A percentile compares a stretch with the other conserved stretches of the same genome.
Conservation (phyloP, 805 yeast genomes). For the Pichia californica region DNA sequence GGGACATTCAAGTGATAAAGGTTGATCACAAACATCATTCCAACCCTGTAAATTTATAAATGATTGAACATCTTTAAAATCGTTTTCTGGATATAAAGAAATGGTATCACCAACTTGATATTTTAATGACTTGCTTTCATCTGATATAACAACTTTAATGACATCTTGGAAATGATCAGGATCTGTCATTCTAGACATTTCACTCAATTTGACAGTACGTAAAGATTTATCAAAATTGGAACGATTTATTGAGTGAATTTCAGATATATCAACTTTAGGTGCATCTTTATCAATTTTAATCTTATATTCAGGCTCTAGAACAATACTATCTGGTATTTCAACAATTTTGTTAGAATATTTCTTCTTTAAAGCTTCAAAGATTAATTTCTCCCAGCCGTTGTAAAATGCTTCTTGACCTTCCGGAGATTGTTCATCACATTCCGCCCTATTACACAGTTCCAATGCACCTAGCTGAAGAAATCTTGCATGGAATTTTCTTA, state of each 20-base stretch:
- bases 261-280: conserved; percentile 10
- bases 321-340: conserved; percentile 3
- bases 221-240: neutral
- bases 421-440: conserved; percentile 79
- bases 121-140: conserved; percentile 20
- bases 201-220: conserved; percentile 38
- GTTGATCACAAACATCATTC: conserved; percentile 62
- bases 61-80: conserved; percentile 52
- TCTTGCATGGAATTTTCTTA: conserved; percentile 73
- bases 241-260: neutral
- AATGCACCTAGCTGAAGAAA: conserved; percentile 74
- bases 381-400: conserved; percentile 59
- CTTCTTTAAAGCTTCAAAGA: conserved; percentile 26
- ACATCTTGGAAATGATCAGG: conserved; percentile 86
- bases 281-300: conserved; percentile 13
- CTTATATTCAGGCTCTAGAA: conserved; percentile 5
- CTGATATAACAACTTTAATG: conserved; percentile 47
- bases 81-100: conserved; percentile 70
- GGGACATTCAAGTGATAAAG: conserved; percentile 30
- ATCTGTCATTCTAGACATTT: conserved; percentile 59
- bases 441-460: conserved; percentile 69
- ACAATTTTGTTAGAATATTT: conserved; percentile 10
- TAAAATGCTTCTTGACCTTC: conserved; percentile 74
- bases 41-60: conserved; percentile 69
- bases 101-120: conserved; percentile 79